phyloP scores from a whole-genome alignment of 495 filamentous ascomycete genomes.

The Hapsidospora chrysogenum region DNA sequence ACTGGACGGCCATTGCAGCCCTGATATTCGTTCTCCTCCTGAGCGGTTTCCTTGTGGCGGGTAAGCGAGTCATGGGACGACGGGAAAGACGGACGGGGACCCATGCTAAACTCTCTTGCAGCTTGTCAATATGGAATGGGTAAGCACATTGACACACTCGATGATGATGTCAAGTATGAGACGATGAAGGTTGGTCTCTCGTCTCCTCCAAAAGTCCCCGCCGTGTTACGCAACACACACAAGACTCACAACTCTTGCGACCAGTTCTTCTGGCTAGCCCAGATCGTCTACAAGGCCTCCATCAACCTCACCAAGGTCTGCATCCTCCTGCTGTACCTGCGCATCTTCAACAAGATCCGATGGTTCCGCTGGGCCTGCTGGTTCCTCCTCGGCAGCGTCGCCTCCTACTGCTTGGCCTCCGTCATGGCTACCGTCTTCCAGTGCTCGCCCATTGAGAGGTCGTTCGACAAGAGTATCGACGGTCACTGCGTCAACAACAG shows the following conservation, averaged over 20 bases:
- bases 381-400: not conserved
- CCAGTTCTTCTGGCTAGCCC: conserved; percentile 2
- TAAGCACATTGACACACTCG: not conserved
- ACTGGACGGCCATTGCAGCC: not conserved
- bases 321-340: not conserved
- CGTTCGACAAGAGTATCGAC: not conserved
- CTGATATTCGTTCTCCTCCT: not conserved
- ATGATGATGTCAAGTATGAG: not conserved
- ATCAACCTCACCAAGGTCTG: not conserved
- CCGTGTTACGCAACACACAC: not conserved
- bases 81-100: not conserved
- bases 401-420: not conserved
- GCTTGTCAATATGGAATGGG: not conserved
- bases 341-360: not conserved
- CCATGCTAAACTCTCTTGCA: not conserved
- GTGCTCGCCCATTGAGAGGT: not conserved
- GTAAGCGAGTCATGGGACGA: not conserved
- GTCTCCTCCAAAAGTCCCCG: not conserved
- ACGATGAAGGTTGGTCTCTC: not conserved
- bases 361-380: not conserved
- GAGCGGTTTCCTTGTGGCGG: not conserved
- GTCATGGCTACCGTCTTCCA: not conserved
- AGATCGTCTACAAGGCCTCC: conserved; percentile 2
- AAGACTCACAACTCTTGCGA: not conserved
- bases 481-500: conserved; percentile 1